Base-by-base conservation (phyloP, 495 filamentous ascomycete species). In the Pyronema domesticum region DNA sequence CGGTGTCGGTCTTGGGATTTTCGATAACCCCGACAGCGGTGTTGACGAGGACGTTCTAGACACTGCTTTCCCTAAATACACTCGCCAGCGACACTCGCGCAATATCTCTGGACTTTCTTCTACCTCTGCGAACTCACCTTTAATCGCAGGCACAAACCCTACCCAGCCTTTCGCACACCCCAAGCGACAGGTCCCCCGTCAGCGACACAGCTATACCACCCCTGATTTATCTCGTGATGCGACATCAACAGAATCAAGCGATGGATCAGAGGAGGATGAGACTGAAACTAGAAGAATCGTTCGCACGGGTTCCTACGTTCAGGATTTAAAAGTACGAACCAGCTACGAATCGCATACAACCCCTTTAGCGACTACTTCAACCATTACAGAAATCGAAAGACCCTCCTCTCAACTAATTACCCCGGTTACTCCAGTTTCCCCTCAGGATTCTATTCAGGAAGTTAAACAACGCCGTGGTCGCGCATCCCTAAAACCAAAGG, bases 1-100 rank as follows among this genome's bases (percentile, higher is more conserved):
- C 46, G 62, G 59, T 46, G 59, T 66, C 36, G 63, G 63, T 14
- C 54, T 66, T 53, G 63, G 63, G 8, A 66, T 66, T 47, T 66
- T 60, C 50, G 63, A 66, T 58, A 44, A 34, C 53, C 57, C 44
- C 30, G 62, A 59, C 33, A 62, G 60, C 42, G 63, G 63, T 47
- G 51, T 65, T 14, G 62, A 65, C 34, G 61, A 65, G 17, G 61
- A 65, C 47, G 54, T 37, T n/a, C 15, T 55, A 8, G 19, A 37
- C 9, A 49, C 57, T 33, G 60, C 63, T 0, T 64, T 64, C 51
- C 59, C 62, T 18, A 64, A 46, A 40, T 14, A 46, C 30, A 15
- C 52, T n/a, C 50, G 50, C 15, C 10, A 63, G 53, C 62, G 63
- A 36, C 62, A 62, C 51, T 44, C 55, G 18, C 59, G 63, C 34